These are phyloP conservation scores for Penicillium sp. DNA, from an alignment of 2,329 filamentous ascomycete genomes.

Conservation along the genomic window DNA sequence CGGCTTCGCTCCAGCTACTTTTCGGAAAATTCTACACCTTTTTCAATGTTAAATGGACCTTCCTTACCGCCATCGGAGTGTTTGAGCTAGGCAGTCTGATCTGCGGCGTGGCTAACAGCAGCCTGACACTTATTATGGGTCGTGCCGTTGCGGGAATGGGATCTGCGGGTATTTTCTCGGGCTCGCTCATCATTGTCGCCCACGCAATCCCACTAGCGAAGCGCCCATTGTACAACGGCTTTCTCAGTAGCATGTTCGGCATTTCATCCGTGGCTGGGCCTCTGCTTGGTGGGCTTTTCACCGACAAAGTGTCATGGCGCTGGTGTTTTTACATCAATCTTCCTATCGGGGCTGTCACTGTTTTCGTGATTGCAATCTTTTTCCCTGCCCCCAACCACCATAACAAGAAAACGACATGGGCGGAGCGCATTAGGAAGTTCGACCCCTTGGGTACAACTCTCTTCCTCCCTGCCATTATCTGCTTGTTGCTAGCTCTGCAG, in stretches of 20 bases:
- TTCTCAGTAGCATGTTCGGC: conserved; percentile 58
- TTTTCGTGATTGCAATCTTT: conserved; percentile 51
- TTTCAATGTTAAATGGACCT: conserved; percentile 37
- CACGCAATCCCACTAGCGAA: conserved; percentile 53
- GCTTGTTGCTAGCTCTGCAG: conserved; percentile 26
- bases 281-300: conserved; percentile 48
- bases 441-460: conserved; percentile 39
- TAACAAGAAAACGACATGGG: conserved; percentile 25
- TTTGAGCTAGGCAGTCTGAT: conserved; percentile 42
- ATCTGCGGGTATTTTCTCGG: conserved; percentile 34
- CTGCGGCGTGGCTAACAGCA: conserved; percentile 35
- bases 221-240: conserved; percentile 44
- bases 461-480: conserved; percentile 30
- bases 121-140: conserved; percentile 35
- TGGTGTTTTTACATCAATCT: conserved; percentile 50
- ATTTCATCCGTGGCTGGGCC: conserved; percentile 49
- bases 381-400: conserved; percentile 41
- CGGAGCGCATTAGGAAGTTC: conserved; percentile 41
- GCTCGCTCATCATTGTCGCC: conserved; percentile 28
- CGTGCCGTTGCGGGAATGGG: conserved; percentile 38
- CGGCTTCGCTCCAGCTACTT: conserved; percentile 35
- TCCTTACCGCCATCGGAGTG: conserved; percentile 33
- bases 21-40: conserved; percentile 37
- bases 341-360: conserved; percentile 41
- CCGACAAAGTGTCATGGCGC: conserved; percentile 42